These are phyloP conservation scores for Sporothrix schenckii DNA, from an alignment of 2,329 filamentous ascomycete genomes.

Conservation along the genomic window DNA sequence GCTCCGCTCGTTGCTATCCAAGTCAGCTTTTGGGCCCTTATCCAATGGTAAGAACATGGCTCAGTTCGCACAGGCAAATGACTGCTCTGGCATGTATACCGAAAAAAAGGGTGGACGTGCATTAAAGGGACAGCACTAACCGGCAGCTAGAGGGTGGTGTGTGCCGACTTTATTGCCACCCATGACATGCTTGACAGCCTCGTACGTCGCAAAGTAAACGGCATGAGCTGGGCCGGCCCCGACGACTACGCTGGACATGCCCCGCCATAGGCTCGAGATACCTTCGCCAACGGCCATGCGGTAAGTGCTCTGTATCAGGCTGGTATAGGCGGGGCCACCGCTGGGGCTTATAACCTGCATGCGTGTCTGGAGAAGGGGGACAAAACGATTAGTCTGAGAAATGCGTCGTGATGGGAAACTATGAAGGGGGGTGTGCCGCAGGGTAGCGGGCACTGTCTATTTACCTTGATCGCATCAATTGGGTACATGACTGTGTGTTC, in stretches of 20 bases:
- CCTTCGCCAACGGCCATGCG: conserved; percentile 91
- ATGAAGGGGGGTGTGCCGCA: not conserved
- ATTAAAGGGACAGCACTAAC: conserved; percentile 54
- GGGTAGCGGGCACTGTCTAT: conserved; percentile 26
- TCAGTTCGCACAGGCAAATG: not conserved
- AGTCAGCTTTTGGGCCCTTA: not conserved
- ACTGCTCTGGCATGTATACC: not conserved
- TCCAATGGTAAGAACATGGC: not conserved
- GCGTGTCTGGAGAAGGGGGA: conserved; percentile 68
- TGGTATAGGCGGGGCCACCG: conserved; percentile 78
- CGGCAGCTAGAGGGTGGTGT: conserved; percentile 91
- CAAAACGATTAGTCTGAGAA: not conserved
- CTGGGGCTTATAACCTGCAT: conserved; percentile 95
- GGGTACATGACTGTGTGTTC: conserved; percentile 99
- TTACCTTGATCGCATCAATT: conserved; percentile 94
- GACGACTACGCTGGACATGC: conserved; percentile 92
- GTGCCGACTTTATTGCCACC: conserved; percentile 85
- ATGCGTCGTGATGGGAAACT: not conserved
- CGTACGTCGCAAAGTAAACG: conserved; percentile 97
- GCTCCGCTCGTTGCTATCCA: conserved; percentile 82
- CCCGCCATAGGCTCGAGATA: conserved; percentile 89
- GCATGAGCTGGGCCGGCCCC: conserved; percentile 96
- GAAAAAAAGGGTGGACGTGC: not conserved
- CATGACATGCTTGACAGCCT: conserved; percentile 93
- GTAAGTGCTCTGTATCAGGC: conserved; percentile 88